These are phyloP conservation scores for Lipomyces starkeyi DNA, from an alignment of 805 yeast species.

Conservation along the genomic window DNA sequence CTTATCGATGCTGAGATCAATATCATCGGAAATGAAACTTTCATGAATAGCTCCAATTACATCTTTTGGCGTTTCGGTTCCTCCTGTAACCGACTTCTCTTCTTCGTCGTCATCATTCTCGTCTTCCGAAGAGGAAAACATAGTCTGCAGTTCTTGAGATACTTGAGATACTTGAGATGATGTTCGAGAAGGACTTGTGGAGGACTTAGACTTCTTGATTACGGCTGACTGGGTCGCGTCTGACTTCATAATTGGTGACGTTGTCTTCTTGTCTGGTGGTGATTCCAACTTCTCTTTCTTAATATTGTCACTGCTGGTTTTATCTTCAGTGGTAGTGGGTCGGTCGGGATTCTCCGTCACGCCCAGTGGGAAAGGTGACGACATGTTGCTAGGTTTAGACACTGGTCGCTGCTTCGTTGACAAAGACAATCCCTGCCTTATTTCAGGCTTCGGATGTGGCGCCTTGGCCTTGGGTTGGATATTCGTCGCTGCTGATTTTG, in stretches of 20 bases:
- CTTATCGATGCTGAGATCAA: conserved; percentile 6
- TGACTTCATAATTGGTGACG: neutral
- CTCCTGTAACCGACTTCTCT: neutral
- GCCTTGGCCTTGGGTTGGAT: conserved; percentile 16
- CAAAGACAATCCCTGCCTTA: neutral
- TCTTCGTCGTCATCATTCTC: conserved; percentile 15
- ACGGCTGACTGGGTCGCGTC: neutral
- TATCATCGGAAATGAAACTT: neutral
- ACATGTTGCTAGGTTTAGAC: neutral
- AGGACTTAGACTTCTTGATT: neutral
- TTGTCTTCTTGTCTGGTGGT: neutral
- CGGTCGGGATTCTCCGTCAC: neutral
- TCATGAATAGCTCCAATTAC: neutral
- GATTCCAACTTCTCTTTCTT: neutral
- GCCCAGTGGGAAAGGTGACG: neutral
- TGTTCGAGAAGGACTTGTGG: neutral
- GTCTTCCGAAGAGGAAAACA: conserved; percentile 20
- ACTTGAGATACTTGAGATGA: conserved; percentile 2
- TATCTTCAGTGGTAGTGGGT: neutral
- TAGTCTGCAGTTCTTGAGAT: conserved; percentile 13
- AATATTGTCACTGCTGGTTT: neutral
- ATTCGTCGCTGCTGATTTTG: conserved; percentile 8
- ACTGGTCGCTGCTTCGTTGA: neutral
- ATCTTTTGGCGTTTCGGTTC: neutral
- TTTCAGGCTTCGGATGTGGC: conserved; percentile 14